Evolutionary conservation across 192 early-diverging fungal genomes (phyloP).

Genomic region (Globomyces pollinis-pini): DNA sequence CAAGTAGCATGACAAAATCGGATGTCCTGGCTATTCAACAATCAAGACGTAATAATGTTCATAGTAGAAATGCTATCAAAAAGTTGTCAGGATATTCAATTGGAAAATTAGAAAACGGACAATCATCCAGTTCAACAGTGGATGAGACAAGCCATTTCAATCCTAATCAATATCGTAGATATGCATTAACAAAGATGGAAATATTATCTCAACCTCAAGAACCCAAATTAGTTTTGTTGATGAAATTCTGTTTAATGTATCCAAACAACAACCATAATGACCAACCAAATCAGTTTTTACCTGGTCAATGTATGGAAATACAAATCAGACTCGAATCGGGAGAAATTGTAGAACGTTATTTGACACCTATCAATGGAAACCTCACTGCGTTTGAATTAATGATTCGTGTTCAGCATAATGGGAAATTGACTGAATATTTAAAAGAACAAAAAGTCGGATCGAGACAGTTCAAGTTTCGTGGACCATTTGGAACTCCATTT

Average conservation of each 20-base stretch:
- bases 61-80: conserved; percentile 29
- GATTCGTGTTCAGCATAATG: conserved; percentile 4
- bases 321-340: conserved; percentile 7
- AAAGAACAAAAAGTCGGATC: conserved; percentile 10
- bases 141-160: conserved; percentile 9
- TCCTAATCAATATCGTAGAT: conserved; percentile 27
- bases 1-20: conserved; percentile 23
- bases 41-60: conserved; percentile 30
- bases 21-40: conserved; percentile 28
- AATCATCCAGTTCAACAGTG: conserved; percentile 17
- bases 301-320: conserved; percentile 22
- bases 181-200: conserved; percentile 22
- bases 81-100: conserved; percentile 22
- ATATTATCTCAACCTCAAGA: not conserved
- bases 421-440: conserved; percentile 5
- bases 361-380: conserved; percentile 12
- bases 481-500: conserved; percentile 16
- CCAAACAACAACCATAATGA: conserved; percentile 9
- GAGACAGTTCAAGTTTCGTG: conserved; percentile 18
- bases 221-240: not conserved
- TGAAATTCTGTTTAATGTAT: conserved; percentile 16
- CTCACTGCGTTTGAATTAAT: conserved; percentile 15
- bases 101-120: conserved; percentile 30
- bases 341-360: too few relatives aligned
- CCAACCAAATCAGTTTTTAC: conserved; percentile 7